phyloP scores from a whole-genome alignment of 1,284 basidiomycete species.

The Hemileia vastatrix region DNA sequence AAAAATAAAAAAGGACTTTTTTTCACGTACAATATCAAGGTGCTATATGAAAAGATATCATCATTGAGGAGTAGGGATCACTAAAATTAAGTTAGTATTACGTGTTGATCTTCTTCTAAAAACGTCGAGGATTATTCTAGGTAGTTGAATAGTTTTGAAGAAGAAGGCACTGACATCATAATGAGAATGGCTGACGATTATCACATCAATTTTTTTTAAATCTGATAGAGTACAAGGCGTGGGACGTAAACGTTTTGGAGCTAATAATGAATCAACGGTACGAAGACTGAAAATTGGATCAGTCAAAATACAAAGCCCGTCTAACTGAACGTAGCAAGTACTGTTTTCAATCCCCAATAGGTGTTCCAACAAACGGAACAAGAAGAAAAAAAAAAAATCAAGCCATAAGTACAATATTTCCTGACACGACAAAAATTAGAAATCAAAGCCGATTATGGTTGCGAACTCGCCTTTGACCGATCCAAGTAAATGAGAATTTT shows the following conservation, averaged over 20 bases:
- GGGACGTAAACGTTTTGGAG: conserved; percentile 46
- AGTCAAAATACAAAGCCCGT: conserved; percentile 49
- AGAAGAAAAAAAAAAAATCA: conserved; percentile 9
- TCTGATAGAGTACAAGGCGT: conserved; percentile 47
- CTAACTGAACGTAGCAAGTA: conserved; percentile 48
- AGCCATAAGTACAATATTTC: conserved; percentile 41
- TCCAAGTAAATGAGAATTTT: conserved; percentile 18
- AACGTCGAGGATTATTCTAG: no score
- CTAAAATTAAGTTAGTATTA: no score
- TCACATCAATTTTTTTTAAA: conserved; percentile 46
- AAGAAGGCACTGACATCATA: conserved; percentile 38
- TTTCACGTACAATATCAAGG: neutral
- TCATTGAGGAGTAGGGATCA: neutral
- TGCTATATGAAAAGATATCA: neutral
- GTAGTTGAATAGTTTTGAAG: neutral
- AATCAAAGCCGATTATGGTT: neutral
- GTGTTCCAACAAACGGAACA: neutral
- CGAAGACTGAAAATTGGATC: conserved; percentile 49
- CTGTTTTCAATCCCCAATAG: conserved; percentile 38
- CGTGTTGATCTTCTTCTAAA: no score
- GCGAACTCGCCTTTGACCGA: conserved; percentile 24
- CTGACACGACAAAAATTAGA: neutral
- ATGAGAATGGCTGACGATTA: conserved; percentile 46
- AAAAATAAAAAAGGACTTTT: neutral
- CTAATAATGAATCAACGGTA: conserved; percentile 45